phyloP scores from a whole-genome alignment of 2,329 filamentous ascomycete species.

The Aspergillus floridensis region DNA sequence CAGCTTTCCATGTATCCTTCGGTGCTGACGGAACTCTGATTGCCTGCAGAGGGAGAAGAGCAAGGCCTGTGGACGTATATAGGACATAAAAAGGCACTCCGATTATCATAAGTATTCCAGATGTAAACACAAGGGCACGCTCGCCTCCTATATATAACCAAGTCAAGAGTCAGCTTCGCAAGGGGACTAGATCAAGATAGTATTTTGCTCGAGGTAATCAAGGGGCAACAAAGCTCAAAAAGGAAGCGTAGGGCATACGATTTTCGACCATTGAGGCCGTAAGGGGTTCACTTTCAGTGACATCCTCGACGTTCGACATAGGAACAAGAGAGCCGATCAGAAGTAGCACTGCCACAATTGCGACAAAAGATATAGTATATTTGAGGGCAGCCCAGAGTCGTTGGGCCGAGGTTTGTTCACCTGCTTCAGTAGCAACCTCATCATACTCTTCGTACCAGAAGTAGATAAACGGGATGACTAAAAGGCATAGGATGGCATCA shows the following conservation, averaged over 20 bases:
- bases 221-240: background rate
- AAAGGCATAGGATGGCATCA: conserved; percentile 82
- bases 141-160: conserved; percentile 63
- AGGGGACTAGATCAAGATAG: background rate
- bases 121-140: conserved; percentile 82
- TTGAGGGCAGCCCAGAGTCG: conserved; percentile 82
- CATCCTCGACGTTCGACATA: conserved; percentile 64
- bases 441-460: conserved; percentile 99
- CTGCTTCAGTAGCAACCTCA: conserved; percentile 79
- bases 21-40: conserved; percentile 91
- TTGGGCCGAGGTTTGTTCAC: conserved; percentile 66
- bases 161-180: background rate
- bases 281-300: conserved; percentile 85
- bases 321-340: conserved; percentile 93
- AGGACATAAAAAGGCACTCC: conserved; percentile 82
- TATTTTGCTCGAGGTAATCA: background rate
- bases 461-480: conserved; percentile 92
- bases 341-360: conserved; percentile 74
- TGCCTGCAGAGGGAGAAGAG: conserved; percentile 81
- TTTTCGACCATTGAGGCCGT: conserved; percentile 79
- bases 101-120: conserved; percentile 83
- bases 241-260: conserved; percentile 48
- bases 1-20: conserved; percentile 72
- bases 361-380: conserved; percentile 83
- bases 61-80: conserved; percentile 86